phyloP scores from a whole-genome alignment of 2,329 filamentous ascomycete genomes.

The Xylariales sp. region DNA sequence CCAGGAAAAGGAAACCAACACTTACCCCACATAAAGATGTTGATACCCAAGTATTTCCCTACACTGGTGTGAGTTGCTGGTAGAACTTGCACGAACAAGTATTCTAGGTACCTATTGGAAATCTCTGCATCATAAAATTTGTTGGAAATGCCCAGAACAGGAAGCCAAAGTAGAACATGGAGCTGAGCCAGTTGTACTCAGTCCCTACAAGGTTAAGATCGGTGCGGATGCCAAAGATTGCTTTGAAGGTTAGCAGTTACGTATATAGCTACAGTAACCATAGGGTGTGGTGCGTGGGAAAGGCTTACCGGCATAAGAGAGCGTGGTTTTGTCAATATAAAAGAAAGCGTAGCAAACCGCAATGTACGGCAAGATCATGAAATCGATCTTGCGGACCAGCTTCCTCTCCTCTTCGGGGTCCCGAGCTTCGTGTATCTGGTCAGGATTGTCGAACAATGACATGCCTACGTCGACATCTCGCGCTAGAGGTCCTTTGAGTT shows the following conservation, averaged over 20 bases:
- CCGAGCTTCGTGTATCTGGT: conserved; percentile 16
- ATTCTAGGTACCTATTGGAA: conserved; percentile 41
- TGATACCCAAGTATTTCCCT: conserved; percentile 49
- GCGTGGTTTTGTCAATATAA: conserved; percentile 46
- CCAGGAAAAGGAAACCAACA: too few relatives aligned
- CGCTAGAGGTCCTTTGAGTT: conserved; percentile 4
- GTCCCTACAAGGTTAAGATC: conserved; percentile 48
- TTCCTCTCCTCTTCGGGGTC: conserved; percentile 14
- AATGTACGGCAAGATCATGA: conserved; percentile 54
- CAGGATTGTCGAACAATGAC: conserved; percentile 17
- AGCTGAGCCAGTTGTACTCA: conserved; percentile 50
- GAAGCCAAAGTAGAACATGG: conserved; percentile 53
- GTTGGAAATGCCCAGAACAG: conserved; percentile 50
- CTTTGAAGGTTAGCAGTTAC: too few relatives aligned
- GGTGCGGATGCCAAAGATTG: conserved; percentile 55
- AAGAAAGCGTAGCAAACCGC: conserved; percentile 49
- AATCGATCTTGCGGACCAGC: conserved; percentile 49
- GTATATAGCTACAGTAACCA: too few relatives aligned
- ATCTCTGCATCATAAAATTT: conserved; percentile 46
- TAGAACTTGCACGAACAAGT: conserved; percentile 19
- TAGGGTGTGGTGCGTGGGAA: too few relatives aligned
- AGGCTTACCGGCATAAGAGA: conserved; percentile 45
- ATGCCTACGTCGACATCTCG: conserved; percentile 17
- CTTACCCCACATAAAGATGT: conserved; percentile 32
- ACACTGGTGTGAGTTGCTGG: conserved; percentile 15